Evolutionary conservation across 208 protist species (phyloP).

Genomic region (Trypanosoma brucei): DNA sequence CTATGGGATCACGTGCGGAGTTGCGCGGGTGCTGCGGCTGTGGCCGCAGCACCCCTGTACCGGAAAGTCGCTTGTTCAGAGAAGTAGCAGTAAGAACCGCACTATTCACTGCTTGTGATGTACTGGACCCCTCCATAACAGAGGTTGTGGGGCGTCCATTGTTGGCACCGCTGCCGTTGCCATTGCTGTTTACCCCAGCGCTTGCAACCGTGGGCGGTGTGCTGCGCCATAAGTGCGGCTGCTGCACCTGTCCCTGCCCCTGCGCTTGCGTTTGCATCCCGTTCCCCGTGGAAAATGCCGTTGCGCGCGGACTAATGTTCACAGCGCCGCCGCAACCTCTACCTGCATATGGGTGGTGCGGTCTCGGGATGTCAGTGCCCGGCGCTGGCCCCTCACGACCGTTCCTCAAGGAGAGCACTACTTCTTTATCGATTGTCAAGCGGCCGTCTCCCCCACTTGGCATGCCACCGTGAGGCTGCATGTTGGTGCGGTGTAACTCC

Average conservation of each 20-base stretch:
- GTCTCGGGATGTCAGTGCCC: slow-evolving; percentile 15
- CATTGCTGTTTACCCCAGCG: background rate
- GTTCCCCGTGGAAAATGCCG: slow-evolving; percentile 7
- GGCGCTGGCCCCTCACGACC: slow-evolving; percentile 18
- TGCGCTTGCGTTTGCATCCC: background rate
- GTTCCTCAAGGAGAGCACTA: slow-evolving; percentile 56
- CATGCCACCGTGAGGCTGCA: background rate
- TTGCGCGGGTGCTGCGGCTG: slow-evolving; percentile 22
- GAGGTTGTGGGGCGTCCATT: background rate
- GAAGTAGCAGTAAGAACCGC: slow-evolving; percentile 9
- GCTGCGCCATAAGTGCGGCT: slow-evolving; percentile 9
- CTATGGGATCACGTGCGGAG: background rate
- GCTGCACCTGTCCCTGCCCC: background rate
- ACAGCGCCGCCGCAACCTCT: slow-evolving; percentile 1
- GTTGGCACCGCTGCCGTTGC: slow-evolving; percentile 3
- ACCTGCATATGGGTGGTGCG: slow-evolving; percentile 24
- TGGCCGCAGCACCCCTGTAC: slow-evolving; percentile 17
- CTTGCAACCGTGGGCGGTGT: slow-evolving; percentile 13
- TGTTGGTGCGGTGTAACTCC: slow-evolving; percentile 10
- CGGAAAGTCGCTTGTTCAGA: slow-evolving; percentile 14
- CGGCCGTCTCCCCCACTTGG: slow-evolving; percentile 35
- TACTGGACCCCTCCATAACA: background rate
- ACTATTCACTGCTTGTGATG: background rate
- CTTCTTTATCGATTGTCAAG: slow-evolving; percentile 79
- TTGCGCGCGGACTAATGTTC: slow-evolving; percentile 7